These are phyloP conservation scores for Ascocoryne sarcoides DNA, from an alignment of 2,329 filamentous ascomycete genomes.

Conservation along the genomic window DNA sequence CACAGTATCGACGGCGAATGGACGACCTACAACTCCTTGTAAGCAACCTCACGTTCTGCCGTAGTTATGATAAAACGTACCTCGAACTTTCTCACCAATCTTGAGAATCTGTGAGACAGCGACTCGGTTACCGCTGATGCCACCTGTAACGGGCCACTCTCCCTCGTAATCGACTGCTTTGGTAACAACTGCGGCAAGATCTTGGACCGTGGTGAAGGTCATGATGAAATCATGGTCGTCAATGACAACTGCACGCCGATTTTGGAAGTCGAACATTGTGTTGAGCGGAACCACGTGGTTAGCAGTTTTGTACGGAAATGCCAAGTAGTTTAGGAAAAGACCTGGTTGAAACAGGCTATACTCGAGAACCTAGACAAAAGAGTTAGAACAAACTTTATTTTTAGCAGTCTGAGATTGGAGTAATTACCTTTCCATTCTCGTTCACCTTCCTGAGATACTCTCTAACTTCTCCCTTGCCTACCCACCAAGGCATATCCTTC, in stretches of 20 bases:
- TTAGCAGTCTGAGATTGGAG: neutral
- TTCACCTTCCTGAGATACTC: slow-evolving; percentile 45
- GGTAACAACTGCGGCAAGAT: slow-evolving; percentile 33
- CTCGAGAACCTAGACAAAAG: slow-evolving; percentile 32
- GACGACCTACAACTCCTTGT: slow-evolving; percentile 19
- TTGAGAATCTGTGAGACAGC: slow-evolving; percentile 26
- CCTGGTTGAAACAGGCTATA: slow-evolving; percentile 43
- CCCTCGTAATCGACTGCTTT: slow-evolving; percentile 26
- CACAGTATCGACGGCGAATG: slow-evolving; percentile 38
- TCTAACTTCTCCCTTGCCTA: slow-evolving; percentile 40
- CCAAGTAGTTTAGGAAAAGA: slow-evolving; percentile 41
- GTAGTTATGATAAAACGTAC: slow-evolving; percentile 18
- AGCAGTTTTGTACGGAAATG: slow-evolving; percentile 33
- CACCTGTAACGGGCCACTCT: slow-evolving; percentile 28
- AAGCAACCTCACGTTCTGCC: neutral
- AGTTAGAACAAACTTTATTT: slow-evolving; percentile 6
- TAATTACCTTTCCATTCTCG: slow-evolving; percentile 23
- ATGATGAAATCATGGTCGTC: slow-evolving; percentile 32
- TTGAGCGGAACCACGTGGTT: slow-evolving; percentile 31
- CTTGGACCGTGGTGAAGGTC: slow-evolving; percentile 36
- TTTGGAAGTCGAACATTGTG: slow-evolving; percentile 25
- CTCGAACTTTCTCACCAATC: slow-evolving; percentile 35
- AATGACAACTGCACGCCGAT: slow-evolving; percentile 34
- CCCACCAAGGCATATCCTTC: slow-evolving; percentile 37
- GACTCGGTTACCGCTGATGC: slow-evolving; percentile 25